Evolutionary conservation across 179 eudicot genomes (phyloP).

Genomic region (Kewa caespitosa): DNA sequence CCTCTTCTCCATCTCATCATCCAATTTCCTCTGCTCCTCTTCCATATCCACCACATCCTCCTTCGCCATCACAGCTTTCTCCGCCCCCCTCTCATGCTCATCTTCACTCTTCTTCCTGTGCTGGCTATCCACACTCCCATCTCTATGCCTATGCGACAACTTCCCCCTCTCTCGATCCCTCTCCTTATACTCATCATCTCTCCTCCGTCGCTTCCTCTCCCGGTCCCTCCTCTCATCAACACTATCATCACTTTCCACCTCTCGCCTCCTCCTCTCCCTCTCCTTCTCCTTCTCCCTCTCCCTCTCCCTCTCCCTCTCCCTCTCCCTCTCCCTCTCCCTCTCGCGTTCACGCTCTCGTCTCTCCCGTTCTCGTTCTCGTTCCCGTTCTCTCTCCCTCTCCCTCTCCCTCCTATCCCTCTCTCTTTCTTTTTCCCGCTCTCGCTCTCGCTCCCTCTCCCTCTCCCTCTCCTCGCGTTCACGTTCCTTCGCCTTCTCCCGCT

Average conservation of each 20-base stretch:
- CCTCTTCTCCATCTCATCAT: conserved; percentile 94
- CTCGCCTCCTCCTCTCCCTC: conserved; percentile 47
- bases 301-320: conserved; percentile 24
- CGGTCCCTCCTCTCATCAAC: conserved; percentile 55
- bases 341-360: conserved; percentile 18
- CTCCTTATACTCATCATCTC: conserved; percentile 60
- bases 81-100: conserved; percentile 34
- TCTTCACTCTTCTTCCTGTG: conserved; percentile 51
- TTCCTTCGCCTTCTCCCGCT: conserved; percentile 28
- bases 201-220: conserved; percentile 70
- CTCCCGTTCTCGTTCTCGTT: conserved; percentile 23
- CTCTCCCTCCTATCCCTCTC: no score
- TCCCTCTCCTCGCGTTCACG: conserved; percentile 11
- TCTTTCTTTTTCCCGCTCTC: conserved; percentile 10
- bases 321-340: conserved; percentile 27
- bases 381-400: conserved; percentile 8
- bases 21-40: conserved; percentile 82
- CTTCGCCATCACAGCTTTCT: conserved; percentile 47
- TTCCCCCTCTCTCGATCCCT: conserved; percentile 50
- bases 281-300: conserved; percentile 39
- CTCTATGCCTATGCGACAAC: conserved; percentile 54
- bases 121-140: conserved; percentile 55
- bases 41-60: conserved; percentile 77
- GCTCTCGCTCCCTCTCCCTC: not conserved
- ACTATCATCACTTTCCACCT: conserved; percentile 43